Evolutionary conservation across 2,329 filamentous ascomycete species (phyloP), one percentile per base, ranked within the genome.

Genomic region (Alternaria sp.): DNA sequence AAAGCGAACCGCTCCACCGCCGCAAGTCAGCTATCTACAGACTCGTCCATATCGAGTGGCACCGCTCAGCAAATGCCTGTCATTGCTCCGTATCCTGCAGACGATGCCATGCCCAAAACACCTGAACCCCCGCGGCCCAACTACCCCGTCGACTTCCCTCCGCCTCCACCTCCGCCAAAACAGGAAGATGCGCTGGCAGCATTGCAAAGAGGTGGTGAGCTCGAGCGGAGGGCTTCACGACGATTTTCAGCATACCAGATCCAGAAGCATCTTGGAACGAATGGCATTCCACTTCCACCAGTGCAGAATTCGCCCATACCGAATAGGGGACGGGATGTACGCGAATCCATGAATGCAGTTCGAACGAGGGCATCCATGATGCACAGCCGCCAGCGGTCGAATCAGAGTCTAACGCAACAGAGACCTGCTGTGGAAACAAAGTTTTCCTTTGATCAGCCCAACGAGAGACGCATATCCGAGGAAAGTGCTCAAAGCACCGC

Each of bases 191-290:
- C 95, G 5, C 82, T 99, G 51, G 92, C 92, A 48, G 93, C 93
- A 50, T 79, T 99, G 65, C 95, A 98, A 78, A 88, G 93, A 77
- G 93, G 93, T 33, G 94, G 94, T 21, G 93, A 97, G 66, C 81
- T 99, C 49, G 95, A 99, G 79, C 87, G 95, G 73, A 86, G 95
- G 74, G 95, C 95, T 0, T 99, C 95, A 13, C 86, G 94, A 67
- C 85, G 95, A 71, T 99, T 98, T 75, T 98, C 95, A 2, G 91
- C 93, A 52, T 99, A 98, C 75, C 95, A 99, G 73, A 96, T 99
- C 67, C 92, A 92, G 44, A 98, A 97, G 74, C 93, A 97, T 70
- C 82, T 98, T 2, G 94, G 94, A 10, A 89, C 90, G 14, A 93
- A 89, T 77, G 92, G 91, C 21, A 89, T 98, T 14, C 92, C 93